Base-by-base conservation (phyloP, 2,329 filamentous ascomycete species). In the Diaporthe batatas region DNA sequence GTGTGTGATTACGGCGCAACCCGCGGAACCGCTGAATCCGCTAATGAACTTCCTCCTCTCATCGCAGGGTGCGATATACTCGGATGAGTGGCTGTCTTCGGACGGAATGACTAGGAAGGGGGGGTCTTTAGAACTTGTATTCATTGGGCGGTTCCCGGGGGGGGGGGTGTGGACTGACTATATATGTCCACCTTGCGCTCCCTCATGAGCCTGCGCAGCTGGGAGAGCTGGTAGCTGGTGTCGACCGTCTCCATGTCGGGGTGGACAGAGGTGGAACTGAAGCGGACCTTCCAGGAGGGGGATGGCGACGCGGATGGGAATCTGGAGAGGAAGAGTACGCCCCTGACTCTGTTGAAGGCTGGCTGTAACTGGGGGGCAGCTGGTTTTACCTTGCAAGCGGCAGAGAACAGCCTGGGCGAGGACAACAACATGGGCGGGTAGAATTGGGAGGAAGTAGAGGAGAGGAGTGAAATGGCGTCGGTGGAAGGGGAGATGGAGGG, bases 51-150 rank as follows among this genome's bases (percentile, higher is more conserved):
- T 94, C 86, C 96, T 92, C 77, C 96, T 91, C 74, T 90, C 95
- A 85, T 99, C 96, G 81, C 94, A 98, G n/a, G 92, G 91, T 67
- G 96, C 96, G 82, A 98, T 98, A 83, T 99, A 99, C 85, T 99
- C 96, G 77, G 96, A 98, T 77, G 96, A 94, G 82, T 99, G 96
- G 80, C 94, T 96, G 82, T 99, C 96, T 89, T 98, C 96, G 44
- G 96, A 98, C 0, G 96, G 96, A 8, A 98, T 90, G 80, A 99
- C 96, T 98, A 59, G 69, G 29, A 58, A 5, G 71, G 25, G 57
- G 57, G 62, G 77, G 77, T 75, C 77, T 79, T 86, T 77, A 88
- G 84, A 78, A 76, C 76, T 75, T 75, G 47, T 76, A 72, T 76
- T 51, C 74, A 67, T n/a, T 3, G 73, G 34, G 42, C 39, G 10